Conservation (phyloP, 1,284 basidiomycete species). For the Fomitopsis betulina region DNA sequence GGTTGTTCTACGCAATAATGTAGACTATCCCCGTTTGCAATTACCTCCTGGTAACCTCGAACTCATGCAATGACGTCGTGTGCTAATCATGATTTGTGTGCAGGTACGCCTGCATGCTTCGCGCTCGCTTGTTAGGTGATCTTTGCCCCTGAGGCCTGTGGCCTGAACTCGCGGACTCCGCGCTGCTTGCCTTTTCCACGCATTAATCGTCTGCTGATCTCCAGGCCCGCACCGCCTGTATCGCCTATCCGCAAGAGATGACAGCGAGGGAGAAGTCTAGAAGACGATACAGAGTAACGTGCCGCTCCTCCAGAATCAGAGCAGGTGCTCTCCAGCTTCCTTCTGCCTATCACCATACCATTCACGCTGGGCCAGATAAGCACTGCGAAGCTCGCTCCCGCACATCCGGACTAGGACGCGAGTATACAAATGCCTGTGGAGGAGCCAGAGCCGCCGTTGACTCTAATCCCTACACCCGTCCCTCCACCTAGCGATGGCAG, state of each 20-base stretch:
- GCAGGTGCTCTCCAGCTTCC: not conserved
- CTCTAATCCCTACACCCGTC: not conserved
- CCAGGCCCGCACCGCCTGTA: not conserved
- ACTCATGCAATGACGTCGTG: not conserved
- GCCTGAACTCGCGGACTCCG: not conserved
- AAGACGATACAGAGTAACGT: not conserved
- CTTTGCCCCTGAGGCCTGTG: not conserved
- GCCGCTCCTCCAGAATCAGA: not conserved
- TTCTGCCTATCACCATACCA: not conserved
- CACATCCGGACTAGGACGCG: not conserved
- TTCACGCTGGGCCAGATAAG: not conserved
- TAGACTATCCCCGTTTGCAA: not conserved
- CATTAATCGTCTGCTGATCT: not conserved
- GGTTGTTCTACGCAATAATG: not conserved
- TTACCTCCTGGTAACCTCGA: not conserved
- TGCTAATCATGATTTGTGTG: not conserved
- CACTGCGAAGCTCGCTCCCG: not conserved
- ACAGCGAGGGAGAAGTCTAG: not conserved
- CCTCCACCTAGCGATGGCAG: not conserved
- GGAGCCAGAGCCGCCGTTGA: not conserved
- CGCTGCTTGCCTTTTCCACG: not conserved
- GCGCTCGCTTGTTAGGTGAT: not conserved
- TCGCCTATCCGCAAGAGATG: not conserved
- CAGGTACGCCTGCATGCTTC: not conserved
- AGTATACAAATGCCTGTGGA: not conserved